A percentile compares a stretch with the other conserved stretches of the same genome.
Evolutionary conservation across 2,329 filamentous ascomycete species (phyloP).

Genomic region (Ophiostoma triangulosporum): DNA sequence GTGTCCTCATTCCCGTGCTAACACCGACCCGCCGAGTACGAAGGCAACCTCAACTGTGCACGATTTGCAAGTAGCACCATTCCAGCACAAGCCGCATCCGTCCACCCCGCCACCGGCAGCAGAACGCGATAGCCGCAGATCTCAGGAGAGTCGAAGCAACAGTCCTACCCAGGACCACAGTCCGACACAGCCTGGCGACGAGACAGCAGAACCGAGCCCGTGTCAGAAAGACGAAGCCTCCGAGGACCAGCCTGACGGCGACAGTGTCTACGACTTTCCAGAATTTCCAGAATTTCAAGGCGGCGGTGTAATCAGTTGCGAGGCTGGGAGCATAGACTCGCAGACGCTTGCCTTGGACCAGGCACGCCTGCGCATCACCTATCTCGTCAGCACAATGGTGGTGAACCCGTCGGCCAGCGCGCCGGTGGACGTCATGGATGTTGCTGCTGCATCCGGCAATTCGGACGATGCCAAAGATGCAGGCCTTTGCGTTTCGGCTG

Average conservation of each 20-base stretch:
- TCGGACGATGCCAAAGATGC: background rate
- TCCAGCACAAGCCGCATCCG: background rate
- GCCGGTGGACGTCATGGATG: background rate
- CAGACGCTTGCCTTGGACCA: constrained; percentile 18
- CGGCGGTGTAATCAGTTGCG: background rate
- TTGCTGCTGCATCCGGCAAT: background rate
- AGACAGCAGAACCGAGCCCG: no score
- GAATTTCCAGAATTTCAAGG: background rate
- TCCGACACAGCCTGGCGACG: no score
- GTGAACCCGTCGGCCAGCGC: constrained; percentile 6
- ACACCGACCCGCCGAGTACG: background rate
- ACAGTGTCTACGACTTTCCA: background rate
- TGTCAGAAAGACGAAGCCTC: background rate
- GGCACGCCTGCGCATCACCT: constrained; percentile 15
- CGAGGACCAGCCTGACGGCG: background rate
- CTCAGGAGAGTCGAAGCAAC: background rate
- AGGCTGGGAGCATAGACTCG: constrained; percentile 7
- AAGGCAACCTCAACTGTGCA: background rate
- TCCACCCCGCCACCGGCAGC: background rate
- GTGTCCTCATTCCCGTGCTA: background rate
- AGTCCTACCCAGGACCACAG: background rate
- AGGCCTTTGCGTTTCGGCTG: background rate
- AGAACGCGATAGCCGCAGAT: background rate
- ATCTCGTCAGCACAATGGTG: constrained; percentile 15
- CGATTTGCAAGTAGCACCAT: background rate